A percentile compares a stretch with the other conserved stretches of the same genome.
These are phyloP conservation scores for Pseudogymnoascus sp. DNA, from an alignment of 2,329 filamentous ascomycete genomes.

Conservation along the genomic window DNA sequence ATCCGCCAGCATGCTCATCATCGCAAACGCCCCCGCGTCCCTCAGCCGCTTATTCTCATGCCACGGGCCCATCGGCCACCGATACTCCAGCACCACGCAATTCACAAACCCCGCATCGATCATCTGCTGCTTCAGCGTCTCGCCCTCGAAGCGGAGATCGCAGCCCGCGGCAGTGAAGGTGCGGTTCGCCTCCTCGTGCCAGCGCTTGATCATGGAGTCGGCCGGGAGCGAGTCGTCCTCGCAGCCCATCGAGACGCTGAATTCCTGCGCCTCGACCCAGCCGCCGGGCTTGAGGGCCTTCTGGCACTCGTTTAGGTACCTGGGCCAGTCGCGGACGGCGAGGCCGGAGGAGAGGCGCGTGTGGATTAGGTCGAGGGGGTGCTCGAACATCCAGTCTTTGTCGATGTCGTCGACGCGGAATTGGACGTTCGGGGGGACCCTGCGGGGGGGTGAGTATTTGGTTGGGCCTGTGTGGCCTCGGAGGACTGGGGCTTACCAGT, in stretches of 20 bases:
- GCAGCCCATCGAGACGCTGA: background rate
- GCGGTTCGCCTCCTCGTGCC: constrained; percentile 12
- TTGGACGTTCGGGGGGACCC: constrained; percentile 9
- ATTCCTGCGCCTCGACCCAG: constrained; percentile 9
- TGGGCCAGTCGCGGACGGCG: constrained; percentile 30
- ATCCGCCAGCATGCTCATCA: constrained; percentile 21
- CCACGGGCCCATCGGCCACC: constrained; percentile 35
- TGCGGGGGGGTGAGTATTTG: background rate
- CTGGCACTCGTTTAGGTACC: constrained; percentile 12
- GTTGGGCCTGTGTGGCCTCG: background rate
- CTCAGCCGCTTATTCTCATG: constrained; percentile 28
- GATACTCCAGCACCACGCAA: constrained; percentile 31
- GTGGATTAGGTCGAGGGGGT: constrained; percentile 15
- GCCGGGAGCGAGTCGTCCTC: constrained; percentile 13
- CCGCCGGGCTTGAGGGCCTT: constrained; percentile 4
- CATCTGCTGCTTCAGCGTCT: constrained; percentile 18
- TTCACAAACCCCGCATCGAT: constrained; percentile 32
- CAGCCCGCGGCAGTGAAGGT: constrained; percentile 11
- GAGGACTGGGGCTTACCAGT: constrained; percentile 34
- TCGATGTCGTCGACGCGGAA: constrained; percentile 43
- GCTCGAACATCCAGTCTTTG: constrained; percentile 34
- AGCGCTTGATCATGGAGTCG: constrained; percentile 10
- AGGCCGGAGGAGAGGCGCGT: constrained; percentile 13
- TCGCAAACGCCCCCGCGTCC: constrained; percentile 25
- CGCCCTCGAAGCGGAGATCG: constrained; percentile 3